Evolutionary conservation across 2,329 filamentous ascomycete genomes (phyloP), one percentile per base, ranked within the genome.

Genomic region (Colletotrichum sp.): DNA sequence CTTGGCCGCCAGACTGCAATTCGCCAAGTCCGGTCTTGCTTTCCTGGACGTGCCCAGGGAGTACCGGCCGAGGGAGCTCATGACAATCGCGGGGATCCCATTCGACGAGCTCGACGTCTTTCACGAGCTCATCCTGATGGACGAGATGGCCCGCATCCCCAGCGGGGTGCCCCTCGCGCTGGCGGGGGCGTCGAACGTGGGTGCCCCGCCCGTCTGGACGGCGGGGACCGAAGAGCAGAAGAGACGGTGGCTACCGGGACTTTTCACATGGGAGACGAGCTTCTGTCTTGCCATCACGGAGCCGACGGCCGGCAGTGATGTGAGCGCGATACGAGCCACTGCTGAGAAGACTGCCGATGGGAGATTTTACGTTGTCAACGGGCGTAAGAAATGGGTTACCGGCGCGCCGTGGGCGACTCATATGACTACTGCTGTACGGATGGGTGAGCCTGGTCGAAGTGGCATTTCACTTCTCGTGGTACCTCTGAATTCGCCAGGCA

Each of bases 361-460:
- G 0, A 84, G 86, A 39, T 81, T 85, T 65, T 94, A 93, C 78
- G 80, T 93, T 43, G 91, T 94, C n/a, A 93, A 92, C 72, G 92
- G 92, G 1, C 88, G 88, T 67, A 94, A 94, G 86, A 93, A 93
- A 81, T 93, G 92, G 91, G 93, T 94, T 78, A 93, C 92, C 1
- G 91, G 91, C 63, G 90, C 87, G 16, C 88, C 90, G 2, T 92
- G 88, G 86, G 90, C 92, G 15, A 88, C 91, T 65, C 91, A 92
- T 80, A 89, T 90, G 81, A 92, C 92, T 0, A 91, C 92, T 15
- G 92, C 92, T 3, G 91, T 92, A 7, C 86, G 91, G 8, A 93
- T 91, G 1, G 90, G 91, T 6, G 89, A 87, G 0, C 82, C 87
- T 1, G 91, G 91, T 13, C 86, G 86, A 68, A 79, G 79, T 3